phyloP scores from a whole-genome alignment of 1,284 basidiomycete species.

The Wolfiporia cocos region DNA sequence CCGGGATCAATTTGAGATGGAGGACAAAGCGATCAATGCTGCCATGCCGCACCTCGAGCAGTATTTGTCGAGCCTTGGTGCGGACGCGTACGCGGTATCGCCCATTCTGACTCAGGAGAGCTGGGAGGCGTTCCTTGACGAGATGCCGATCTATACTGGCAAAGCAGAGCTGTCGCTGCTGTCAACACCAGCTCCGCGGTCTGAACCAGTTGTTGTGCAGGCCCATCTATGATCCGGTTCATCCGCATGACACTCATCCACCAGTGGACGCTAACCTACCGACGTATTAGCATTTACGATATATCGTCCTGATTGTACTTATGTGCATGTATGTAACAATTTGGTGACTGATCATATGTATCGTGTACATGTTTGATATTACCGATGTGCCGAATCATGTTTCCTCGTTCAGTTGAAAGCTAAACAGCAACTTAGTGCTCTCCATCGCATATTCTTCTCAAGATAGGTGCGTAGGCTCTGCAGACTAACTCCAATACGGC shows the following conservation, averaged over 20 bases:
- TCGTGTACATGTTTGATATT: too few relatives aligned
- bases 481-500: too few relatives aligned
- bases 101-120: constrained; percentile 9
- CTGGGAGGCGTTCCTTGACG: constrained; percentile 8
- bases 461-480: too few relatives aligned
- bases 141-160: constrained; percentile 9
- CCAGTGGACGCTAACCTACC: not conserved
- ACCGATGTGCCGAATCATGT: too few relatives aligned
- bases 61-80: constrained; percentile 6
- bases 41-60: constrained; percentile 19
- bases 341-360: too few relatives aligned
- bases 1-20: constrained; percentile 10
- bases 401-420: too few relatives aligned
- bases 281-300: not conserved
- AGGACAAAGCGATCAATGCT: constrained; percentile 12
- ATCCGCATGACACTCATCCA: too few relatives aligned
- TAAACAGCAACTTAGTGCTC: too few relatives aligned
- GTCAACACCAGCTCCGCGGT: not conserved
- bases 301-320: not conserved
- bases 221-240: constrained; percentile 7
- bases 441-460: too few relatives aligned
- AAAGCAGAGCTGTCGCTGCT: constrained; percentile 11
- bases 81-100: constrained; percentile 3
- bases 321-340: not conserved
- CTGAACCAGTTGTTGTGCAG: not conserved